Percentiles rank a stretch among this genome's conserved stretches.
Conservation (phyloP, 352 stramenopile species). For the Phytophthora sp. region DNA sequence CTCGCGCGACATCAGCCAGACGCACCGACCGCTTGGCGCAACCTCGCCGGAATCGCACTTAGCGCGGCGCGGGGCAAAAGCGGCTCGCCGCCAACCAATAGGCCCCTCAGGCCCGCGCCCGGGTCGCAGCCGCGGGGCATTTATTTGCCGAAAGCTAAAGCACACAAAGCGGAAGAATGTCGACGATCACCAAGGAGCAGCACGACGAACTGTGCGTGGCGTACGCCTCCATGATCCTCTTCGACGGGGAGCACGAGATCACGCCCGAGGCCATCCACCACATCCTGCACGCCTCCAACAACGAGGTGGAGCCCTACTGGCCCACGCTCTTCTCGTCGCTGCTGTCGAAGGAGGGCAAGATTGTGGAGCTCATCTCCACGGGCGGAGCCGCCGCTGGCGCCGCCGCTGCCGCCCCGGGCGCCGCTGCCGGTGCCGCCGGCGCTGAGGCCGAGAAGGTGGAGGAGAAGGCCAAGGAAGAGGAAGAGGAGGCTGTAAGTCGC, state of each 20-base stretch:
- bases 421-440: slow-evolving; percentile 38
- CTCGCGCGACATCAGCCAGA: slow-evolving; percentile 5
- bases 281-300: slow-evolving; percentile 77
- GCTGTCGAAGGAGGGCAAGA: slow-evolving; percentile 80
- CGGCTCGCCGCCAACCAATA: slow-evolving; percentile 45
- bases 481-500: slow-evolving; percentile 64
- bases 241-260: slow-evolving; percentile 87
- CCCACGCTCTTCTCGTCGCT: slow-evolving; percentile 74
- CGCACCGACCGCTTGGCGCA: too few species aligned
- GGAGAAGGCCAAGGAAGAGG: slow-evolving; percentile 65
- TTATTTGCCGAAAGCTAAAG: slow-evolving; percentile 60
- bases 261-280: slow-evolving; percentile 69
- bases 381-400: slow-evolving; percentile 54
- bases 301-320: slow-evolving; percentile 90
- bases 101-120: slow-evolving; percentile 3
- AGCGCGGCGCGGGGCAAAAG: slow-evolving; percentile 4
- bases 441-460: slow-evolving; percentile 63
- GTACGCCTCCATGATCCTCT: slow-evolving; percentile 87
- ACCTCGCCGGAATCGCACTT: slow-evolving; percentile 22
- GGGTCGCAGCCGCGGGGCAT: slow-evolving; percentile 6
- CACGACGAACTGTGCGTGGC: slow-evolving; percentile 87
- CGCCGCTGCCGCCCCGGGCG: slow-evolving; percentile 43
- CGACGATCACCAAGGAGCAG: slow-evolving; percentile 83
- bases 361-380: slow-evolving; percentile 80
- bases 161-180: slow-evolving; percentile 66